Percentiles rank a stretch among this genome's conserved stretches.
phyloP scores from a whole-genome alignment of 768 basidiomycete genomes.

The Amanita muscaria region DNA sequence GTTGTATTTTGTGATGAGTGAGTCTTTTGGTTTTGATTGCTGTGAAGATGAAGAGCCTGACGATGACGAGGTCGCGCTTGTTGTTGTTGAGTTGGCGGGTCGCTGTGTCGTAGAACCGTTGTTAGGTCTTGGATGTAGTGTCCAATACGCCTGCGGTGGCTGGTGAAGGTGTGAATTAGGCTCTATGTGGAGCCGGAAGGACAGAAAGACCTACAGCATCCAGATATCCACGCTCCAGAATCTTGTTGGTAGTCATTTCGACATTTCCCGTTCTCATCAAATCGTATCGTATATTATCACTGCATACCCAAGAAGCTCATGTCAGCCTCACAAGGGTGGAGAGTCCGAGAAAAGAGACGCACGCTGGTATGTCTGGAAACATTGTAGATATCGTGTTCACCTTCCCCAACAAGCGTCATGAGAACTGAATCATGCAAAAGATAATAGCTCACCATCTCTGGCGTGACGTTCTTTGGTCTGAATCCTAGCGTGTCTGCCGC shows the following conservation, averaged over 20 bases:
- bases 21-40: conserved; percentile 30
- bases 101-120: conserved; percentile 16
- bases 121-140: conserved; percentile 51
- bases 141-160: conserved; percentile 70
- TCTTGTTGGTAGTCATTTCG: conserved; percentile 70
- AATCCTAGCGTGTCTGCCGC: conserved; percentile 62
- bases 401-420: conserved; percentile 24
- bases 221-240: conserved; percentile 73
- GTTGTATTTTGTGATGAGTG: conserved; percentile 61
- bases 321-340: not conserved
- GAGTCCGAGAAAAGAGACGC: conserved; percentile 20
- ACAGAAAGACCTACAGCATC: conserved; percentile 49
- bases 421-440: not conserved
- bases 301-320: conserved; percentile 18
- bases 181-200: conserved; percentile 1
- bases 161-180: conserved; percentile 51
- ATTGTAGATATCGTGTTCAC: conserved; percentile 63
- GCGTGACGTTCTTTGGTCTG: conserved; percentile 68
- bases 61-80: too few species aligned
- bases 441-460: conserved; percentile 58
- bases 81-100: too few species aligned
- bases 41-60: conserved; percentile 15
- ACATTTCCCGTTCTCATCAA: conserved; percentile 73
- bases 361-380: conserved; percentile 84
- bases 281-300: conserved; percentile 80